phyloP scores from a whole-genome alignment of 2,329 filamentous ascomycete genomes.

The Fusarium metavorans region DNA sequence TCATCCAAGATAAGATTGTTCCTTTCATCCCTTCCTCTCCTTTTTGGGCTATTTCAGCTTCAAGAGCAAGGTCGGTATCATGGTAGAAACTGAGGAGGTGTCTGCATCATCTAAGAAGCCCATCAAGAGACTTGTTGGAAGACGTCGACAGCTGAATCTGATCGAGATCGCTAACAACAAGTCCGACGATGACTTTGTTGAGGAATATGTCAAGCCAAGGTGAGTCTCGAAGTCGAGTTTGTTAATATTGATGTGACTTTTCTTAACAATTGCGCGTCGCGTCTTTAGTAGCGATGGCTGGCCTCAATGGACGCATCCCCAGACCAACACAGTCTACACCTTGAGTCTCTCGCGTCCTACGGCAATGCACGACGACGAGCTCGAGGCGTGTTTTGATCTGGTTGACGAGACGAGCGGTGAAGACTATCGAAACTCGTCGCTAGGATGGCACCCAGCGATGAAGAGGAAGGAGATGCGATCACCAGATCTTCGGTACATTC shows the following conservation, averaged over 20 bases:
- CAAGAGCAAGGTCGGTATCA: background rate
- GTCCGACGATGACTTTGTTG: slow-evolving; percentile 61
- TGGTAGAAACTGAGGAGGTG: slow-evolving; percentile 9
- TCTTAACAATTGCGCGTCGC: background rate
- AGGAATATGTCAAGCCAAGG: slow-evolving; percentile 61
- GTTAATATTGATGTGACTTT: background rate
- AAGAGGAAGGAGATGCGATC: slow-evolving; percentile 79
- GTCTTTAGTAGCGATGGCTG: slow-evolving; percentile 43
- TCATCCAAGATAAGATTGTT: background rate
- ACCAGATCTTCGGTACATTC: slow-evolving; percentile 74
- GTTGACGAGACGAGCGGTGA: slow-evolving; percentile 72
- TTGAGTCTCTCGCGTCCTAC: slow-evolving; percentile 58
- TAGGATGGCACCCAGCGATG: slow-evolving; percentile 71
- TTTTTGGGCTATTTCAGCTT: background rate
- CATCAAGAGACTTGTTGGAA: slow-evolving; percentile 20
- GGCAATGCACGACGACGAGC: slow-evolving; percentile 56
- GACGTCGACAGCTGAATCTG: slow-evolving; percentile 42
- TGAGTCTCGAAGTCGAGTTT: slow-evolving; percentile 43
- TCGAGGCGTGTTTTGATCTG: slow-evolving; percentile 66
- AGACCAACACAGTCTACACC: slow-evolving; percentile 54
- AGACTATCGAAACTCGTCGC: slow-evolving; percentile 72
- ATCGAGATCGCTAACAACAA: slow-evolving; percentile 64
- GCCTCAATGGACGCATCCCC: slow-evolving; percentile 65
- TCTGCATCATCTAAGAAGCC: background rate
- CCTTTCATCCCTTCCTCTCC: background rate